Base-by-base conservation (phyloP, 768 basidiomycete genomes). In the Calocera cornea region DNA sequence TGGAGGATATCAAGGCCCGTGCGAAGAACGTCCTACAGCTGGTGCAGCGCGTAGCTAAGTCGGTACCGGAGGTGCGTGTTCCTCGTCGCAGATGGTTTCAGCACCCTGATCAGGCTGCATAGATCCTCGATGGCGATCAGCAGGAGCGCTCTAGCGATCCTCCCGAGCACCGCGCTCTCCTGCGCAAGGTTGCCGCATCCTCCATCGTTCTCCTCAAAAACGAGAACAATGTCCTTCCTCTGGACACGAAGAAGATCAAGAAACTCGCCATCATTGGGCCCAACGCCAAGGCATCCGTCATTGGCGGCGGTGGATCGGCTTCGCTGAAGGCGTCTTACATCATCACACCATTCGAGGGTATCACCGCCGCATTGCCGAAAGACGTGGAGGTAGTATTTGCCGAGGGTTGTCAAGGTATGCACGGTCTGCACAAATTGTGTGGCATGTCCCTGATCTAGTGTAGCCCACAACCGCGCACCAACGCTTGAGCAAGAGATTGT, bases 131-230 rank as follows among this genome's bases (percentile, higher is more conserved):
- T 33, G 69, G 87, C 87, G 70, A 69, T 24, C 68, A 64, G 27
- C 40, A 70, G 29, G 70, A 71, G 54, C 67, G 66, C 11, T 82
- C 72, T n/a, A 41, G 47, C 19, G 74, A 73, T 41, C 69, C 68
- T 29, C 63, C 65, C 8, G 71, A 72, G 66, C 64, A 70, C 33
- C 69, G 68, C 29, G 76, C 73, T 1, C 81, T 91, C 65, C 83
- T 90, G 81, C 83, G 85, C 50, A 79, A 80, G 64, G 78, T 88
- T n/a, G 89, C 87, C 0, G 82, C 82, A 1, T 82, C 87, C 72
- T 82, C 86, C 0, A 87, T 92, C 68, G 88, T 91, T 24, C 79
- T 92, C 34, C 77, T 92, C 66, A 89, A 88, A 79, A 92, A 91
- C 72, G 80, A 86, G 2, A 73, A 76, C 50, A 74, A 75, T 19